Evolutionary conservation across 129 eudicot species (phyloP).

Genomic region (Deinandra increscens): DNA sequence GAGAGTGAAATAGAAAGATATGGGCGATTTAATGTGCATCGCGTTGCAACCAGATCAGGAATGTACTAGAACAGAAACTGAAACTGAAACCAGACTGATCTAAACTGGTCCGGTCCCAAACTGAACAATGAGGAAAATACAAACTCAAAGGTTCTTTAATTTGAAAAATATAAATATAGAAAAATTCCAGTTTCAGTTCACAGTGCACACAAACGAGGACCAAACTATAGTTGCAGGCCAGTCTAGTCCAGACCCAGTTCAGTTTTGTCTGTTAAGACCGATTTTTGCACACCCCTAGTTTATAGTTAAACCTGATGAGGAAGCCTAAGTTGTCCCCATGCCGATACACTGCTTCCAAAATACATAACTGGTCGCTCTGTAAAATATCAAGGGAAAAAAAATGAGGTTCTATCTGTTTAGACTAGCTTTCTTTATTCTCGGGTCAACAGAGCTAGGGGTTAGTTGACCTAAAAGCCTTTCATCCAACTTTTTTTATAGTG

Average conservation of each 20-base stretch:
- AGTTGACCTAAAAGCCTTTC: background rate
- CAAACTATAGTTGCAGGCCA: background rate
- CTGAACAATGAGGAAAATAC: background rate
- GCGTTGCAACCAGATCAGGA: background rate
- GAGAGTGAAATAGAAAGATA: background rate
- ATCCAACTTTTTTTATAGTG: background rate
- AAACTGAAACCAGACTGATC: background rate
- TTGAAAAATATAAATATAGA: background rate
- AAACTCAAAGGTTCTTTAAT: background rate
- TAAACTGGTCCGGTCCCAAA: background rate
- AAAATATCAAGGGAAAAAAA: conserved; percentile 18
- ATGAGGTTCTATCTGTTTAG: background rate
- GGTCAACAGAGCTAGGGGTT: background rate
- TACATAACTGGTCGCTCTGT: conserved; percentile 78
- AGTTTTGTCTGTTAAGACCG: background rate
- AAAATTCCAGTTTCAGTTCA: background rate
- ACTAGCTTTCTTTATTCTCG: background rate
- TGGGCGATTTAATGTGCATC: background rate
- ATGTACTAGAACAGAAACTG: background rate
- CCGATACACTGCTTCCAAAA: conserved; percentile 56
- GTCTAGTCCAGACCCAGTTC: background rate
- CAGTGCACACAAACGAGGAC: background rate
- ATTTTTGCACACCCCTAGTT: background rate
- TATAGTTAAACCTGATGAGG: conserved; percentile 71
- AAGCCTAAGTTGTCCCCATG: conserved; percentile 75